Percentiles rank a stretch among this genome's conserved stretches.
These are phyloP conservation scores for Stagonosporopsis tanaceti DNA, from an alignment of 2,329 filamentous ascomycete genomes.

Conservation along the genomic window DNA sequence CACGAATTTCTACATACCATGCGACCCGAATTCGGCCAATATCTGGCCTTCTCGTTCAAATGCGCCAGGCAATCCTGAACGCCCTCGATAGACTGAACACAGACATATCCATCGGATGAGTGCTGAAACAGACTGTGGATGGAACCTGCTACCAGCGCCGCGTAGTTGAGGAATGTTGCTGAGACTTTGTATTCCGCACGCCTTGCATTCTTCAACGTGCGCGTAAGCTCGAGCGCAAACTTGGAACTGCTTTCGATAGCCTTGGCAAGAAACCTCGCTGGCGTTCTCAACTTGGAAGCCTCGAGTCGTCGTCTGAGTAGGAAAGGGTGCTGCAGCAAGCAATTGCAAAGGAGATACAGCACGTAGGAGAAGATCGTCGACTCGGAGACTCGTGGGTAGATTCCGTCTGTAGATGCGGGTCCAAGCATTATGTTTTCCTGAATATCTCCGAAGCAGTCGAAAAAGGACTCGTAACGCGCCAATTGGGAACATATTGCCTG, in stretches of 20 bases:
- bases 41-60: constrained; percentile 4
- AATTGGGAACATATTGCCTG: constrained; percentile 14
- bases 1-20: constrained; percentile 1
- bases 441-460: constrained; percentile 13
- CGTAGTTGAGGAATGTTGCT: constrained; percentile 13
- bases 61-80: constrained; percentile 5
- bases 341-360: constrained; percentile 14
- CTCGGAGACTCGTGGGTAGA: constrained; percentile 1
- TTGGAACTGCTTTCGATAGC: neutral
- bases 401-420: neutral
- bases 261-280: neutral
- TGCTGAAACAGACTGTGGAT: constrained; percentile 14
- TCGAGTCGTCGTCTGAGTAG: constrained; percentile 15
- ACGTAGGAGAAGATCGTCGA: constrained; percentile 13
- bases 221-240: constrained; percentile 7
- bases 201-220: constrained; percentile 11
- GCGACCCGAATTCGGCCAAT: constrained; percentile 8
- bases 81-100: constrained; percentile 1
- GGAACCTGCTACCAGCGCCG: constrained; percentile 9
- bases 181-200: constrained; percentile 2
- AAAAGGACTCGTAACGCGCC: constrained; percentile 11
- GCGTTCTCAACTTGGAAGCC: neutral
- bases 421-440: constrained; percentile 4
- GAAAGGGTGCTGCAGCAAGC: constrained; percentile 17
- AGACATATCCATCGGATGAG: neutral